Evolutionary conservation across 768 basidiomycete species (phyloP), one percentile per base, ranked within the genome.

Genomic region (Boletus rubescentipes): DNA sequence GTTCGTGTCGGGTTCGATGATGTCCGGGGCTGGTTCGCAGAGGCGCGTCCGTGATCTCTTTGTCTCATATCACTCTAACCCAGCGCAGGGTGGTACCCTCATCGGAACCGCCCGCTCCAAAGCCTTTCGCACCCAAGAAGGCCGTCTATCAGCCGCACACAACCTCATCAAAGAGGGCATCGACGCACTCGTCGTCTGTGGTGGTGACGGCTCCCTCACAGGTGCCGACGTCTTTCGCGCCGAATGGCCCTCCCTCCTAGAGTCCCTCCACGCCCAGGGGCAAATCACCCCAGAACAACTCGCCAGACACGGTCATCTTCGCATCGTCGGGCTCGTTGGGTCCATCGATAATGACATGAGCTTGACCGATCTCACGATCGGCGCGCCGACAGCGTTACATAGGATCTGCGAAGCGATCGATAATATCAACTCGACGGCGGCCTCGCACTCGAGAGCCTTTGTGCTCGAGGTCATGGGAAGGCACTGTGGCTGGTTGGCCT

Each of bases 291-390:
- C 83, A 26, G 84, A 82, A 34, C 89, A 97, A 64, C 78, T 80
- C 32, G 67, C 78, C n/a, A 74, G 75, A 14, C 87, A 94, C 63
- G 77, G 84, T 21, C 91, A 98, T 64, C 86, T 99, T 59, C 90
- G 84, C 71, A 97, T 99, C 61, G 96, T 96, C 57, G 97, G 97
- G n/a, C 84, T 99, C 38, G 97, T 98, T 55, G 97, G 97, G 34
- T 96, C 93, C 5, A 98, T 99, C 67, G 97, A 99, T 74, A 99
- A 99, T 66, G 97, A 98, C 69, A 98, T 99, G 95, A 89, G 91
- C 15, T 80, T 96, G 82, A 98, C 97, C 18, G 94, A 98, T 72
- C 72, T 97, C 66, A 99, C 97, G 8, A 98, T 98, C 66, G 97
- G 96, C 44, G 96, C 94, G 1, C 86, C 91, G 1, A 99, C 96